Conservation (phyloP, 2,329 filamentous ascomycete species). For the Neonectria sp. region DNA sequence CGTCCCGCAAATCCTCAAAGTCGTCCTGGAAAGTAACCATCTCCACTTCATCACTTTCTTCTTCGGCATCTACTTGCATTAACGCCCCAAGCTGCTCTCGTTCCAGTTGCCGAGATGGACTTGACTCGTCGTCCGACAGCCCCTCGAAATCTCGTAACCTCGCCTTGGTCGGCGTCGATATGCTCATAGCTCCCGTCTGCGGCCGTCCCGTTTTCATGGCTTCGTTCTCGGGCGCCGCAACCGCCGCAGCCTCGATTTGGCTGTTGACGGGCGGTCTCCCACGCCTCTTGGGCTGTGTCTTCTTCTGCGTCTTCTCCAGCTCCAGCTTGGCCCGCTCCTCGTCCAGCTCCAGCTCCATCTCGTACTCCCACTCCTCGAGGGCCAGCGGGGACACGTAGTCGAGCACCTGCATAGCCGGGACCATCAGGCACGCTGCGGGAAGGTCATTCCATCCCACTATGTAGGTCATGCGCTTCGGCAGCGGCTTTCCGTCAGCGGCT, state of each 20-base stretch:
- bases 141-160: slow-evolving; percentile 50
- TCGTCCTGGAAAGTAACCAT: neutral
- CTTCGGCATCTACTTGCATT: slow-evolving; percentile 14
- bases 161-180: slow-evolving; percentile 55
- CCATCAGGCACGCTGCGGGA: slow-evolving; percentile 62
- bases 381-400: slow-evolving; percentile 72
- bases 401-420: slow-evolving; percentile 64
- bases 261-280: slow-evolving; percentile 50
- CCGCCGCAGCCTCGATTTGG: slow-evolving; percentile 51
- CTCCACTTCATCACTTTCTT: slow-evolving; percentile 13
- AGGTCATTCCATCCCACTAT: slow-evolving; percentile 69
- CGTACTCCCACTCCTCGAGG: slow-evolving; percentile 71
- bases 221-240: slow-evolving; percentile 46
- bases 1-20: slow-evolving; percentile 3
- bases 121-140: slow-evolving; percentile 49
- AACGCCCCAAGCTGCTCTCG: slow-evolving; percentile 38
- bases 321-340: slow-evolving; percentile 51
- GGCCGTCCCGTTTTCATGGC: slow-evolving; percentile 41
- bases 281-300: slow-evolving; percentile 39
- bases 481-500: slow-evolving; percentile 53
- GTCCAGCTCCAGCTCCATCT: slow-evolving; percentile 60
- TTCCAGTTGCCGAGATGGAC: slow-evolving; percentile 48
- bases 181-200: slow-evolving; percentile 52
- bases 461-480: slow-evolving; percentile 65
- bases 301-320: slow-evolving; percentile 41